These are phyloP conservation scores for Inga leiocalycina DNA, from an alignment of 306 rosid genomes.

Conservation along the genomic window DNA sequence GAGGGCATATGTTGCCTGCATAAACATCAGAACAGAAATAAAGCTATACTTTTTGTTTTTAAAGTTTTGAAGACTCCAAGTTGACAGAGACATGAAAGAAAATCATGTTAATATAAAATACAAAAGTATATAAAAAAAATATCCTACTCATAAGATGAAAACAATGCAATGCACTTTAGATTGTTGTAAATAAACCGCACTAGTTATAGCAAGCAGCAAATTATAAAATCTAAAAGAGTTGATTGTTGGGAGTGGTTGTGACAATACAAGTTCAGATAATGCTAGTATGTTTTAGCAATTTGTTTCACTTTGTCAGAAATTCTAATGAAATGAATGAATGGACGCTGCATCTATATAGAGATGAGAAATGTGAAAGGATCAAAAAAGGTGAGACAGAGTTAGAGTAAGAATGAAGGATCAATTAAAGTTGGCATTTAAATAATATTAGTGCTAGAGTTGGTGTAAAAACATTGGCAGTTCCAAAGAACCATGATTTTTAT, in stretches of 20 bases:
- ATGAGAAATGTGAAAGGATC: slow-evolving; percentile 4
- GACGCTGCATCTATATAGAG: not conserved
- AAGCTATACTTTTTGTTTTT: not conserved
- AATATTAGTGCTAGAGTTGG: slow-evolving; percentile 2
- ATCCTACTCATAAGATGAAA: not conserved
- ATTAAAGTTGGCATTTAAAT: not conserved
- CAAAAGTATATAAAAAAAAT: not conserved
- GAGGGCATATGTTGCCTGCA: not conserved
- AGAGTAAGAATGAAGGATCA: slow-evolving; percentile 24
- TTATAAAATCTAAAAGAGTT: not conserved
- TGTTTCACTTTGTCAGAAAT: not conserved
- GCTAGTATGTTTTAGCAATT: not conserved
- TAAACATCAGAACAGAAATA: slow-evolving; percentile 22
- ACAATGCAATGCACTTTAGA: not conserved
- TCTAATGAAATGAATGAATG: not conserved
- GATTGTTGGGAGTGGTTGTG: not conserved
- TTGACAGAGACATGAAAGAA: slow-evolving; percentile 7
- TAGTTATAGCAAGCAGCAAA: not conserved
- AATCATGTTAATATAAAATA: not conserved
- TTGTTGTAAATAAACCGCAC: no score
- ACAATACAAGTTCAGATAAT: not conserved
- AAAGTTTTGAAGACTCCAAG: not conserved
- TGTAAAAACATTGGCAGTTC: not conserved
- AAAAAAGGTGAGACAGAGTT: slow-evolving; percentile 11
- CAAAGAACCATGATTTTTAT: not conserved